phyloP scores from a whole-genome alignment of 2,329 filamentous ascomycete species.

The Pestalotiopsis sp. region DNA sequence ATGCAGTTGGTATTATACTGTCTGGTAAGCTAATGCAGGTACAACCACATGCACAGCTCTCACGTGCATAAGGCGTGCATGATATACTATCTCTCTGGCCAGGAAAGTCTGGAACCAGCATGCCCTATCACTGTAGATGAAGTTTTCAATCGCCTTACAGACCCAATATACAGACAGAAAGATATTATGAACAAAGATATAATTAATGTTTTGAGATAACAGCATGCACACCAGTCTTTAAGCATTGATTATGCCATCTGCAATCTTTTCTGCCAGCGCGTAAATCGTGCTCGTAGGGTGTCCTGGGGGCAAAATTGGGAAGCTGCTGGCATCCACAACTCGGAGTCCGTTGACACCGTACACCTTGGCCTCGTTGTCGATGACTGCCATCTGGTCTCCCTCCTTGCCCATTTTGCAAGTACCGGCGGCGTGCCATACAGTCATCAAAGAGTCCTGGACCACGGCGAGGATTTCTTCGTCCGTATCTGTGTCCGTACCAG shows the following conservation, averaged over 20 bases:
- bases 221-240: neutral
- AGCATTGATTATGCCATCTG: slow-evolving; percentile 16
- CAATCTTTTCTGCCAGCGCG: slow-evolving; percentile 27
- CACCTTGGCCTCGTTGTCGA: slow-evolving; percentile 31
- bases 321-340: slow-evolving; percentile 31
- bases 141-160: no score
- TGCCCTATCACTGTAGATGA: no score
- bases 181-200: neutral
- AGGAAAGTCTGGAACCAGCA: no score
- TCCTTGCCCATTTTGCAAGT: slow-evolving; percentile 29
- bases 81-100: no score
- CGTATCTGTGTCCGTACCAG: slow-evolving; percentile 9
- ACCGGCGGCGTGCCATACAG: slow-evolving; percentile 16
- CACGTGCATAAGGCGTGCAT: no score
- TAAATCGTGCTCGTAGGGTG: slow-evolving; percentile 26
- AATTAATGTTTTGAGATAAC: neutral
- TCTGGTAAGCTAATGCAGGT: no score
- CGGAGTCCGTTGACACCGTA: slow-evolving; percentile 30
- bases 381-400: slow-evolving; percentile 30
- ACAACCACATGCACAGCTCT: no score
- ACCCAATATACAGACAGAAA: neutral
- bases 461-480: slow-evolving; percentile 15
- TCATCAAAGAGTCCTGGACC: slow-evolving; percentile 13
- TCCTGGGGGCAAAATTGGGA: slow-evolving; percentile 27
- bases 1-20: no score